Evolutionary conservation across 306 rosid genomes (phyloP).

Genomic region (Sechiopsis laciniata): DNA sequence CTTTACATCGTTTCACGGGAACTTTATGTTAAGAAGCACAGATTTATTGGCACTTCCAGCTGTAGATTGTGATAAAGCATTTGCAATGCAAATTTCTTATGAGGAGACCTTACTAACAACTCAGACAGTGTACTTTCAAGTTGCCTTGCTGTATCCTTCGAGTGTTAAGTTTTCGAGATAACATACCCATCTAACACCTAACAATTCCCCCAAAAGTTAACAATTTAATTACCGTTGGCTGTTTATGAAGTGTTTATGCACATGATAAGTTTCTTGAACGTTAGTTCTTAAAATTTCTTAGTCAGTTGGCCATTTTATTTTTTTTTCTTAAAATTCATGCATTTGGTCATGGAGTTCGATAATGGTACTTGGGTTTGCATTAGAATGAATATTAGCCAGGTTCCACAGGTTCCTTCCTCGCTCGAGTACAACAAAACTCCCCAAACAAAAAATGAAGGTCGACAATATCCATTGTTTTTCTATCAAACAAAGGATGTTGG

Average conservation of each 20-base stretch:
- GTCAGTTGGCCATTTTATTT: not conserved
- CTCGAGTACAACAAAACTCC: no score
- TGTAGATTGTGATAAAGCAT: conserved; percentile 98
- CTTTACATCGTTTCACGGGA: conserved; percentile 86
- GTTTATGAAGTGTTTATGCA: conserved; percentile 4
- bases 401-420: not conserved
- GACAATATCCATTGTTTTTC: no score
- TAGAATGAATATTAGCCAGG: not conserved
- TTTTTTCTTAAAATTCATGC: not conserved
- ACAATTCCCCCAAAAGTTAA: not conserved
- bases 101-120: conserved; percentile 88
- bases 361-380: not conserved
- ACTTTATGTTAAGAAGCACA: conserved; percentile 95
- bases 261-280: not conserved
- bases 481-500: no score
- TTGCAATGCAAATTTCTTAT: conserved; percentile 86
- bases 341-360: not conserved
- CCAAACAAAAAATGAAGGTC: no score
- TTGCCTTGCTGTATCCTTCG: conserved; percentile 96
- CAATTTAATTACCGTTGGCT: not conserved
- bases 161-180: conserved; percentile 22
- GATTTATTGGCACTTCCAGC: conserved; percentile 97
- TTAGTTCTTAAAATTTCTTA: not conserved
- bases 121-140: conserved; percentile 94
- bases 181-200: not conserved